phyloP scores from a whole-genome alignment of 1,284 basidiomycete species.

The Sporisorium graminicola region DNA sequence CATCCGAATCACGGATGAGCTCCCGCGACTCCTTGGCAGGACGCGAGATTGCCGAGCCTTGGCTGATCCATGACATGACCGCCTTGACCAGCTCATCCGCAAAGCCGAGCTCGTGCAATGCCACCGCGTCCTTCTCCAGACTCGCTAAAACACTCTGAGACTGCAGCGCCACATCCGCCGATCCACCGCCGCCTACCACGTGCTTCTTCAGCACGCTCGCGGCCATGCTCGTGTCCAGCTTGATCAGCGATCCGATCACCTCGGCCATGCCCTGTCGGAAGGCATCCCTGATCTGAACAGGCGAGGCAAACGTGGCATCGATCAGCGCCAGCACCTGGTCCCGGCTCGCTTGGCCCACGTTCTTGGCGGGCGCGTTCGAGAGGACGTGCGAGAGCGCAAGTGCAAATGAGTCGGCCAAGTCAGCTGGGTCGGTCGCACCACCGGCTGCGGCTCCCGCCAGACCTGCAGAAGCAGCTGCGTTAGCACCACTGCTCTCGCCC shows the following conservation, averaged over 20 bases:
- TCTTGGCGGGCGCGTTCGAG: slow-evolving; percentile 76
- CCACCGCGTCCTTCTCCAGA: slow-evolving; percentile 39
- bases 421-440: slow-evolving; percentile 34
- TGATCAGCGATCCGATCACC: slow-evolving; percentile 78
- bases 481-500: slow-evolving; percentile 22
- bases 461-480: slow-evolving; percentile 18
- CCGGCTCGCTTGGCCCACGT: slow-evolving; percentile 82
- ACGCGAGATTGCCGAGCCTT: slow-evolving; percentile 43
- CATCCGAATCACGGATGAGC: slow-evolving; percentile 30
- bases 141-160: slow-evolving; percentile 34
- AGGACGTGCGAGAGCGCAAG: slow-evolving; percentile 84
- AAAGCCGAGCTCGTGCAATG: slow-evolving; percentile 36
- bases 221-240: slow-evolving; percentile 67
- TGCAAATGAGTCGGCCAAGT: slow-evolving; percentile 77
- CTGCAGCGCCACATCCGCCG: slow-evolving; percentile 44
- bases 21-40: slow-evolving; percentile 50
- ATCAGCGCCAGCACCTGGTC: slow-evolving; percentile 82
- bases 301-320: slow-evolving; percentile 78
- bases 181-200: slow-evolving; percentile 21
- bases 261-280: slow-evolving; percentile 77
- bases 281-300: slow-evolving; percentile 72
- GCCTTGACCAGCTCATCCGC: slow-evolving; percentile 42
- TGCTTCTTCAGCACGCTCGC: slow-evolving; percentile 29
- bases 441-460: slow-evolving; percentile 27
- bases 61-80: slow-evolving; percentile 52